These are phyloP conservation scores for Populus hybrid DNA, from an alignment of 441 rosid genomes.

Conservation along the genomic window DNA sequence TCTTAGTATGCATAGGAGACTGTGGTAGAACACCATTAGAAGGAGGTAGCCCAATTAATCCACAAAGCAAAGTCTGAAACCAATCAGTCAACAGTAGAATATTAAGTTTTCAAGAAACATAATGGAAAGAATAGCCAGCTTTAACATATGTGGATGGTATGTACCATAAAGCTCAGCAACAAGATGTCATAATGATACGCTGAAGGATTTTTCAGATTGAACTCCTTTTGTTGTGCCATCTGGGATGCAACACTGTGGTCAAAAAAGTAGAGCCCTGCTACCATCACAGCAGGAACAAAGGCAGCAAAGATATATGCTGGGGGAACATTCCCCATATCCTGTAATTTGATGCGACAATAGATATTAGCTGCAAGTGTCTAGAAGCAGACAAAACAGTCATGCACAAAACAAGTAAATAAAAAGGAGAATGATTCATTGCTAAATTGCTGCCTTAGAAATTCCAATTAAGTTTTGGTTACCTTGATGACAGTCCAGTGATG, in stretches of 20 bases:
- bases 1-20: slow-evolving; percentile 65
- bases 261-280: slow-evolving; percentile 58
- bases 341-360: slow-evolving; percentile 11
- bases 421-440: background rate
- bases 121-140: background rate
- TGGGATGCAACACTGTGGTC: slow-evolving; percentile 64
- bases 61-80: slow-evolving; percentile 50
- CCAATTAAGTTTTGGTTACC: slow-evolving; percentile 20
- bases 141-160: background rate
- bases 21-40: too few relatives aligned
- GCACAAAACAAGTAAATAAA: background rate
- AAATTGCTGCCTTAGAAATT: background rate
- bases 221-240: slow-evolving; percentile 61
- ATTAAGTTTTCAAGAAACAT: background rate
- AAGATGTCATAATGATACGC: slow-evolving; percentile 52
- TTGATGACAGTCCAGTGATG: too few relatives aligned
- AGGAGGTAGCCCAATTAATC: slow-evolving; percentile 61
- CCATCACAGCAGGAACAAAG: slow-evolving; percentile 51
- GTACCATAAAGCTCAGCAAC: slow-evolving; percentile 47
- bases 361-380: background rate
- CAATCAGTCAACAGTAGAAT: background rate
- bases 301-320: slow-evolving; percentile 42
- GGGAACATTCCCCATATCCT: slow-evolving; percentile 55
- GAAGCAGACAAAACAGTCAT: background rate
- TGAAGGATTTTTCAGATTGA: slow-evolving; percentile 22